Conservation (phyloP, 2,329 filamentous ascomycete genomes). For the Fusarium agapanthi region DNA sequence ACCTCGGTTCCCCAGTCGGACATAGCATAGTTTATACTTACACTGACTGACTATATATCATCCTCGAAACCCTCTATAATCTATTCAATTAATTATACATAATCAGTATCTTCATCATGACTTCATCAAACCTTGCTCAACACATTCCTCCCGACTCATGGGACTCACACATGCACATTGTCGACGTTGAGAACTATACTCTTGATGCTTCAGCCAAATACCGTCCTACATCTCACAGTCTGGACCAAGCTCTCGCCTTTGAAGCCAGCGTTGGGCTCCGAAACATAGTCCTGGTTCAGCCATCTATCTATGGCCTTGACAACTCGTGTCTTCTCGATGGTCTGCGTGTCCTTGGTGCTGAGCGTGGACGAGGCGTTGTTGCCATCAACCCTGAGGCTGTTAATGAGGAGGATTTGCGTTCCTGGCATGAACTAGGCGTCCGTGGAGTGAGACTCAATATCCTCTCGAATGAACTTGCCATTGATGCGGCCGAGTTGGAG, state of each 20-base stretch:
- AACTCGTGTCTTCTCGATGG: conserved; percentile 67
- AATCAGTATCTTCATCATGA: conserved; percentile 12
- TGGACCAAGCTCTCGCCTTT: conserved; percentile 61
- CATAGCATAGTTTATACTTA: neutral
- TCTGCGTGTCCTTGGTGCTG: conserved; percentile 57
- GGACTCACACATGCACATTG: conserved; percentile 72
- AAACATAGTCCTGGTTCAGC: conserved; percentile 68
- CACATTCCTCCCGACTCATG: conserved; percentile 58
- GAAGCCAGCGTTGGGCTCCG: conserved; percentile 59
- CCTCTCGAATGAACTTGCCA: conserved; percentile 57
- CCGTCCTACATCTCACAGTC: conserved; percentile 57
- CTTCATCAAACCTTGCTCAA: conserved; percentile 3
- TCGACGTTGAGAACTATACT: conserved; percentile 62
- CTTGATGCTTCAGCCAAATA: conserved; percentile 60
- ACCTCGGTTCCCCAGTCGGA: conserved; percentile 13
- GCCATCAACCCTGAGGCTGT: conserved; percentile 60
- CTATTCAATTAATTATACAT: neutral
- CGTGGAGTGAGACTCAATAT: conserved; percentile 68
- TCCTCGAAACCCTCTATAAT: neutral
- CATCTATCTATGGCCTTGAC: conserved; percentile 68
- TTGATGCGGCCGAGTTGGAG: conserved; percentile 53
- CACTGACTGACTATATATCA: neutral
- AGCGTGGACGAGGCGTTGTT: conserved; percentile 63
- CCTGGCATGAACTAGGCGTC: conserved; percentile 67
- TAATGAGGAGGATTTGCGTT: conserved; percentile 48